Evolutionary conservation across 352 stramenopile species (phyloP).

Genomic region (Plasmopara viticola): DNA sequence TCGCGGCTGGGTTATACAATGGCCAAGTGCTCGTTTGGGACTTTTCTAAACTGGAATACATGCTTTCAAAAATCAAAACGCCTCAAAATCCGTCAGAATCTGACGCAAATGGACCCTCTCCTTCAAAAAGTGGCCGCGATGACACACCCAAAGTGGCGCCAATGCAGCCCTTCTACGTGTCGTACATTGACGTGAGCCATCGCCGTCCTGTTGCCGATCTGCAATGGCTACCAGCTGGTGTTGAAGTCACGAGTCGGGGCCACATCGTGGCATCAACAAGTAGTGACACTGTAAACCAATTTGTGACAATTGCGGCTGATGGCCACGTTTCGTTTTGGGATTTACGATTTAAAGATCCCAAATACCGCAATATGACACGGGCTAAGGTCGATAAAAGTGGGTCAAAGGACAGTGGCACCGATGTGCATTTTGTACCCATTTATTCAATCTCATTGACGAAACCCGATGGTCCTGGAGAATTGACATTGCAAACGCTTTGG

Average conservation of each 20-base stretch:
- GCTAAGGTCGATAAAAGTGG: constrained; percentile 57
- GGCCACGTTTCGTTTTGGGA: constrained; percentile 92
- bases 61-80: constrained; percentile 50
- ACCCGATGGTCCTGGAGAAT: constrained; percentile 58
- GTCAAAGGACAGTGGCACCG: constrained; percentile 44
- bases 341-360: constrained; percentile 84
- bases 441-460: constrained; percentile 79
- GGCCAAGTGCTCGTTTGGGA: constrained; percentile 91
- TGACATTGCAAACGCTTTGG: constrained; percentile 59
- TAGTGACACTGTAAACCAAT: constrained; percentile 74
- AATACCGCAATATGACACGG: constrained; percentile 61
- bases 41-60: constrained; percentile 68
- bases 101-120: too few species aligned
- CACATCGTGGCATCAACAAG: constrained; percentile 54
- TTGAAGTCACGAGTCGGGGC: constrained; percentile 87
- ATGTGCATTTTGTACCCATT: constrained; percentile 79
- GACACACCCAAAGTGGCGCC: constrained; percentile 52
- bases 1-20: constrained; percentile 78
- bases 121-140: neutral
- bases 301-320: constrained; percentile 89
- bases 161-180: constrained; percentile 70
- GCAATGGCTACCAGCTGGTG: constrained; percentile 74
- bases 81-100: constrained; percentile 26
- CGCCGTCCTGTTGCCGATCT: constrained; percentile 84
- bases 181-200: constrained; percentile 85